These are phyloP conservation scores for Leccinum sublutescens DNA, from an alignment of 768 basidiomycete genomes.

Conservation along the genomic window DNA sequence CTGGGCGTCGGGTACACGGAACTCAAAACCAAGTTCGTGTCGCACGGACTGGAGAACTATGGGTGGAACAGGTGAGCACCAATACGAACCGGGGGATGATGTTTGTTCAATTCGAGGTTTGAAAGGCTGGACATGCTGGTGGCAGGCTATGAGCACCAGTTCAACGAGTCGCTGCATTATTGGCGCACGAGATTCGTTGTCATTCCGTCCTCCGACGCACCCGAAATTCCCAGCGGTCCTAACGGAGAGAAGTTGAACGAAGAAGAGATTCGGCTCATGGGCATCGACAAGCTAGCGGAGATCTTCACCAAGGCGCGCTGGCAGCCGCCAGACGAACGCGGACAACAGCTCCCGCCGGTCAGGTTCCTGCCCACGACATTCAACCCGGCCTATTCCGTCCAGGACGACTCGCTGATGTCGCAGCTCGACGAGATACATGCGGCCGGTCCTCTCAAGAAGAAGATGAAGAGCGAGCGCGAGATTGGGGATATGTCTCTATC, in stretches of 20 bases:
- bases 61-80: constrained; percentile 75
- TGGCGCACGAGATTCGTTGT: constrained; percentile 95
- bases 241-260: constrained; percentile 77
- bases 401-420: constrained; percentile 75
- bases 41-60: constrained; percentile 79
- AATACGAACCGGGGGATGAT: background rate
- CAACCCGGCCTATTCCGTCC: constrained; percentile 73
- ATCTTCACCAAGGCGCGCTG: constrained; percentile 83
- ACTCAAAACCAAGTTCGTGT: constrained; percentile 67
- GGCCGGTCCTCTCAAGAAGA: constrained; percentile 71
- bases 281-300: constrained; percentile 90
- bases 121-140: constrained; percentile 80
- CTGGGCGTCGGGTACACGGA: constrained; percentile 85
- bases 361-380: constrained; percentile 84
- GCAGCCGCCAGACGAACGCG: constrained; percentile 49
- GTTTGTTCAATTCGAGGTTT: background rate
- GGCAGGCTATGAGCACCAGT: constrained; percentile 76
- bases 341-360: constrained; percentile 52
- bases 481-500: constrained; percentile 62
- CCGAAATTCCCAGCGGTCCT: constrained; percentile 50
- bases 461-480: constrained; percentile 75
- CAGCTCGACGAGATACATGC: constrained; percentile 81
- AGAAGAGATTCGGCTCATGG: constrained; percentile 83
- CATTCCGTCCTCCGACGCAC: constrained; percentile 79
- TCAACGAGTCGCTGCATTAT: constrained; percentile 81